Base-by-base conservation (phyloP, 768 basidiomycete species). In the Mycena sanguinolenta region DNA sequence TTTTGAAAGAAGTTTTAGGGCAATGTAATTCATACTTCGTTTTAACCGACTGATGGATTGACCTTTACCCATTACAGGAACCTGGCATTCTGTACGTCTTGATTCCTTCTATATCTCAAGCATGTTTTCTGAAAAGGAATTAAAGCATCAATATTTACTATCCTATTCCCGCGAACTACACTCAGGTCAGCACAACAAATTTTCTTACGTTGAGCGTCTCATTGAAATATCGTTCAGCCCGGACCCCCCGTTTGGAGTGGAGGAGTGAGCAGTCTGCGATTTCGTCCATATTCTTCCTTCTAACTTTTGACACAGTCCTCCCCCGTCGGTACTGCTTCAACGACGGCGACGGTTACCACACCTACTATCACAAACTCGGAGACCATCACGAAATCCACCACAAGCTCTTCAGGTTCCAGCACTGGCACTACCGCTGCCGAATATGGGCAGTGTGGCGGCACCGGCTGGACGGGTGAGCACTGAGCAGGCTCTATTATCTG, bases 121-220 rank as follows among this genome's bases (percentile, higher is more conserved):
- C 19, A 25, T 1, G 13, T 17, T 10, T 50, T 16, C 17, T 55
- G 10, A 57, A 1, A 6, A 2, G 4, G 4, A 1, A 13, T 10
- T 21, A 4, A 13, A 71, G 70, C 14, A 68, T 75, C 39, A 34
- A 75, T 66, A 75, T 75, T 1, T 73, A 75, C 63, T 75, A 65
- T 42, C 75, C 75, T 13, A 74, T 75, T 62, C 75, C 75, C 3
- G 30, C 73, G 17, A 75, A 6, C 60, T 75, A 75, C 68, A 68
- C 59, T 34, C 74, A 75, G 67, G 67, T 62, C 5, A 34, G 44
- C 27, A n/a, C 32, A 10, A 34, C 32, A 34, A 34, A 34, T 12
- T 10, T 58, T 10, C 32, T 10, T 17, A 0, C 1, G 9, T 3
- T 13, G 36, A 23, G 10, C 10, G 32, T 34, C 36, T 39, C 2